These are phyloP conservation scores for Nothophytophthora sp. DNA, from an alignment of 352 stramenopile genomes.

Conservation along the genomic window DNA sequence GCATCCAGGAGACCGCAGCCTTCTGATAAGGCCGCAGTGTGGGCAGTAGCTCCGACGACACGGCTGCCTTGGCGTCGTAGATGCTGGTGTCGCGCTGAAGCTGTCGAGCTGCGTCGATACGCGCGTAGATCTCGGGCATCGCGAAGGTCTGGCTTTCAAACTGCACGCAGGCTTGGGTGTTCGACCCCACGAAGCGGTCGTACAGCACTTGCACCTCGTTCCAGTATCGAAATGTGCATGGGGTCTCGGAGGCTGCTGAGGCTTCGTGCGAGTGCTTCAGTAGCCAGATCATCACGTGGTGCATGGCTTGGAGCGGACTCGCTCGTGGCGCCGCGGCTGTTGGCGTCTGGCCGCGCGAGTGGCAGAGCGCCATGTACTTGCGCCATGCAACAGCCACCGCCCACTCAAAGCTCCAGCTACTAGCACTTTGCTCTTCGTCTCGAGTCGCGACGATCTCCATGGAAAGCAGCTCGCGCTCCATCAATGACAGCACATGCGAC, in stretches of 20 bases:
- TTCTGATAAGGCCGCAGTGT: conserved; percentile 96
- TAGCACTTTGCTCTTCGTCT: background rate
- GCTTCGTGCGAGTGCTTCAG: conserved; percentile 24
- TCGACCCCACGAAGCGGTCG: conserved; percentile 21
- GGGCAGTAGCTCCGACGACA: conserved; percentile 49
- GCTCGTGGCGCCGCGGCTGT: conserved; percentile 7
- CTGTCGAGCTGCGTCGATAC: conserved; percentile 43
- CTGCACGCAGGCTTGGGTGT: background rate
- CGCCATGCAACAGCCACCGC: conserved; percentile 38
- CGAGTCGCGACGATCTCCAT: conserved; percentile 31
- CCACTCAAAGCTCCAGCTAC: conserved; percentile 30
- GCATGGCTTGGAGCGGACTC: conserved; percentile 26
- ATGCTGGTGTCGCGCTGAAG: conserved; percentile 23
- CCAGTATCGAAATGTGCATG: conserved; percentile 51
- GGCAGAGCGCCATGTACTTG: conserved; percentile 21
- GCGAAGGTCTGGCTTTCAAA: conserved; percentile 33
- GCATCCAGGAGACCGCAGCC: conserved; percentile 96
- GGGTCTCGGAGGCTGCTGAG: background rate
- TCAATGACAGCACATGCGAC: conserved; percentile 19
- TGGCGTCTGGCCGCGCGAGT: conserved; percentile 1
- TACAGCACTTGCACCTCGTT: conserved; percentile 59
- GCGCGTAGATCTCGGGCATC: conserved; percentile 59
- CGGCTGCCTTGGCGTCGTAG: conserved; percentile 7
- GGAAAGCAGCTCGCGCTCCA: conserved; percentile 27
- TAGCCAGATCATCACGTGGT: conserved; percentile 64